phyloP scores from a whole-genome alignment of 495 filamentous ascomycete species.

The Wilcoxina mikolae region DNA sequence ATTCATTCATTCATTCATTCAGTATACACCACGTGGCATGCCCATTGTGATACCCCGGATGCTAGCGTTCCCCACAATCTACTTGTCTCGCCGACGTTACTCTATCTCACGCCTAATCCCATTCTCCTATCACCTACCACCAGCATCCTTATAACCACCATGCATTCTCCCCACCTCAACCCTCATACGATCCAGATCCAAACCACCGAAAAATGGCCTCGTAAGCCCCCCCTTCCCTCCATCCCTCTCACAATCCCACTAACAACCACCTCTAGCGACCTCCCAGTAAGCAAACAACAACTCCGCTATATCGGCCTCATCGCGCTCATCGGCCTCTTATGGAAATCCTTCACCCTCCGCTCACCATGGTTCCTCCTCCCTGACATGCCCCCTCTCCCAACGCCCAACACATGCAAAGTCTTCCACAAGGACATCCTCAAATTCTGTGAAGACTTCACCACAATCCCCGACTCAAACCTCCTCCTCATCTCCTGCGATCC shows the following conservation, averaged over 20 bases:
- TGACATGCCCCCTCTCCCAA: conserved; percentile 10
- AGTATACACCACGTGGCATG: no score
- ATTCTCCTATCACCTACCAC: neutral
- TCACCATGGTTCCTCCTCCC: conserved; percentile 19
- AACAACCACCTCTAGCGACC: neutral
- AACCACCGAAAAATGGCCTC: no score
- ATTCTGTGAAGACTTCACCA: conserved; percentile 23
- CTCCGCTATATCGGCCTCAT: conserved; percentile 16
- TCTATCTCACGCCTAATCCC: neutral
- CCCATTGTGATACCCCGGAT: no score
- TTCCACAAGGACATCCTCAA: conserved; percentile 17
- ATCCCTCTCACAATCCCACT: neutral
- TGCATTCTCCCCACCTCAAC: neutral
- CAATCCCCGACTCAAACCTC: conserved; percentile 19
- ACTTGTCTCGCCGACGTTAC: neutral
- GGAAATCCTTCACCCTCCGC: conserved; percentile 21
- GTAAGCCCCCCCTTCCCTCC: neutral
- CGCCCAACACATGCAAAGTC: conserved; percentile 10
- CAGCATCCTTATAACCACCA: neutral
- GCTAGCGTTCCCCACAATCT: no score
- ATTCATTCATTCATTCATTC: no score
- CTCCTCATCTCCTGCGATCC: conserved; percentile 23
- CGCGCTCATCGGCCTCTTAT: conserved; percentile 28
- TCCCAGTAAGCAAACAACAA: neutral
- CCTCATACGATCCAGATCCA: no score